phyloP scores from a whole-genome alignment of 192 early-diverging fungal genomes.

The Thoreauomyces humboldtii region DNA sequence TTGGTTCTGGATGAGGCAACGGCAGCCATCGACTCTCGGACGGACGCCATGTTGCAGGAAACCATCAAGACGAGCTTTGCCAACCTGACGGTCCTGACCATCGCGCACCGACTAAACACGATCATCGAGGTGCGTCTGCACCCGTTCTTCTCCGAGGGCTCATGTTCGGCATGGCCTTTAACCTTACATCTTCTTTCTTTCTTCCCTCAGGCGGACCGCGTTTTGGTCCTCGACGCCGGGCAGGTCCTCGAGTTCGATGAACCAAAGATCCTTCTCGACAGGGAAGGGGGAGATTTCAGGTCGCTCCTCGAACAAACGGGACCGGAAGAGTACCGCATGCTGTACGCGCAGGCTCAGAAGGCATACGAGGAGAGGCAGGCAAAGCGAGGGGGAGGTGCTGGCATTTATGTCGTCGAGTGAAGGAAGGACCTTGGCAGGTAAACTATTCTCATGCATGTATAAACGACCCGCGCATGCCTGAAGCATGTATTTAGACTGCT shows the following conservation, averaged over 20 bases:
- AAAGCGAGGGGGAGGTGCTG: neutral
- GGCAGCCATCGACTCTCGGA: conserved; percentile 46
- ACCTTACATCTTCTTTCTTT: conserved; percentile 4
- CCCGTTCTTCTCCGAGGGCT: too few relatives aligned
- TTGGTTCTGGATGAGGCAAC: conserved; percentile 63
- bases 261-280: conserved; percentile 43
- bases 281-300: conserved; percentile 32
- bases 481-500: too few relatives aligned
- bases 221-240: conserved; percentile 54
- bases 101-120: conserved; percentile 49
- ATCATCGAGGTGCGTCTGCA: too few relatives aligned
- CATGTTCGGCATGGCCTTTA: too few relatives aligned
- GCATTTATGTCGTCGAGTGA: too few relatives aligned
- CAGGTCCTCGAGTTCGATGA: conserved; percentile 51
- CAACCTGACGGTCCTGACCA: conserved; percentile 48
- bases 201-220: conserved; percentile 52
- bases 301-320: conserved; percentile 47
- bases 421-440: too few relatives aligned
- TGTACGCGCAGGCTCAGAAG: conserved; percentile 24
- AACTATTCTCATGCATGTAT: too few relatives aligned
- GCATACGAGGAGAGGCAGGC: conserved; percentile 31
- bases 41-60: conserved; percentile 52
- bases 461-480: too few relatives aligned
- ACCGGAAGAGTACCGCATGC: conserved; percentile 30
- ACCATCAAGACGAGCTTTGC: conserved; percentile 48